Evolutionary conservation across 441 rosid genomes (phyloP).

Genomic region (Raphanus hybrid): DNA sequence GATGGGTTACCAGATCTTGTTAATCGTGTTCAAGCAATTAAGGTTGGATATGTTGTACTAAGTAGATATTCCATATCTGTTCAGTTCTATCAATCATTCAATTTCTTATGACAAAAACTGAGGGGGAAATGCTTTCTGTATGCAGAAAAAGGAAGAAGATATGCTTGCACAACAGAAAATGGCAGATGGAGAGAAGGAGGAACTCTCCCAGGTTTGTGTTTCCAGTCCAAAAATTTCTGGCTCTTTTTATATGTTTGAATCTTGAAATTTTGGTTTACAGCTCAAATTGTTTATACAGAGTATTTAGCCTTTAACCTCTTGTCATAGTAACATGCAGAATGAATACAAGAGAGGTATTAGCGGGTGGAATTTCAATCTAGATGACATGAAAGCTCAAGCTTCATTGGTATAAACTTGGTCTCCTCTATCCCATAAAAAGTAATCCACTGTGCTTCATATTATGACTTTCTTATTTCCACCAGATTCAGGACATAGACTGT

Average conservation of each 20-base stretch:
- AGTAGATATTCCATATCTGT: conserved; percentile 3
- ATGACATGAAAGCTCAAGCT: conserved; percentile 96
- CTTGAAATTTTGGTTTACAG: conserved; percentile 13
- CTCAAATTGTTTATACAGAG: conserved; percentile 20
- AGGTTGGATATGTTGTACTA: conserved; percentile 53
- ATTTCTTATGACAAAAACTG: conserved; percentile 23
- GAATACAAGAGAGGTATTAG: conserved; percentile 98
- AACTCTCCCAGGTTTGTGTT: conserved; percentile 81
- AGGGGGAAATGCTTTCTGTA: conserved; percentile 39
- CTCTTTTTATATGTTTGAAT: conserved; percentile 5
- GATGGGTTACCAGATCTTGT: conserved; percentile 96
- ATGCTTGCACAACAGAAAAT: conserved; percentile 99
- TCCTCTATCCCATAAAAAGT: conserved; percentile 14
- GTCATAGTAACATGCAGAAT: conserved; percentile 61
- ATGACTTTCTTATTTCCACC: conserved; percentile 35
- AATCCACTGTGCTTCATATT: conserved; percentile 24
- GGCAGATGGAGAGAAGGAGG: conserved; percentile 96
- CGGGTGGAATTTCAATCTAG: conserved; percentile 97
- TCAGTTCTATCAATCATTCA: not conserved
- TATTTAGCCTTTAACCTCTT: conserved; percentile 34
- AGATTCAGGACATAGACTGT: conserved; percentile 88
- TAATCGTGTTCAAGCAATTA: conserved; percentile 82
- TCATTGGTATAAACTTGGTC: conserved; percentile 68
- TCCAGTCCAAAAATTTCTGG: conserved; percentile 21
- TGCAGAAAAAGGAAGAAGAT: conserved; percentile 91